Evolutionary conservation across 805 yeast species (phyloP), one percentile per base, ranked within the genome.

Genomic region (Candida berthetii): DNA sequence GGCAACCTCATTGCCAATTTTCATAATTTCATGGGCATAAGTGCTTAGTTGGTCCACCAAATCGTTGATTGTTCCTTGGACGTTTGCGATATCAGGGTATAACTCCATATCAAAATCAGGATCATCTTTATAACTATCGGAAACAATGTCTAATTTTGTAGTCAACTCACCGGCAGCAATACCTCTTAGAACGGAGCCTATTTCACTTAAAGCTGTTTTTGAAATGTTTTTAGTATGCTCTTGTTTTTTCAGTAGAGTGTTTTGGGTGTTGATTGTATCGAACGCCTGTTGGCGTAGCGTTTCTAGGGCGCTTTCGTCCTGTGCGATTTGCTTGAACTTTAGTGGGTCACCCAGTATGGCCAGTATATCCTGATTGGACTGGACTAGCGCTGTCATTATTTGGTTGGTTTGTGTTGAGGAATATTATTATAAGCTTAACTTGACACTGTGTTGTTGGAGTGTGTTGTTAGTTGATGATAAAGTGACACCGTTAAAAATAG

Each of bases 91-190:
- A 57, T 84, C 91, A 2, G 93, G 88, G 59, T 85, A 89, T 43
- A 76, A 69, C 57, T 84, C 90, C 34, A 75, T 79, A 20, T 77
- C 19, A 31, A 17, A 31, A 9, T 16, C 19, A 17, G 34, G 34
- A 11, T 31, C 34, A 11, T 31, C 34, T 31, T 31, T 15, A 13
- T 27, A 13, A 11, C 17, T 13, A 16, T 31, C 19, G 10, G 34
- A 31, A 4, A 31, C 71, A 7, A 85, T 87, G 54, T 81, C 80
- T 27, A 85, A 89, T 54, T 82, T 82, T 48, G 82, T 83, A 19
- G 86, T 74, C 54, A 86, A 69, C 56, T 86, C 95, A 36, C 96
- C 96, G 74, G 81, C 82, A n/a, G 95, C 91, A 16, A 87, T 95
- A 8, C 87, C 82, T 31, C 80, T 80, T 22, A 86, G 86, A 10